phyloP scores from a whole-genome alignment of 768 basidiomycete genomes.

The Nevesoporus exiguus region DNA sequence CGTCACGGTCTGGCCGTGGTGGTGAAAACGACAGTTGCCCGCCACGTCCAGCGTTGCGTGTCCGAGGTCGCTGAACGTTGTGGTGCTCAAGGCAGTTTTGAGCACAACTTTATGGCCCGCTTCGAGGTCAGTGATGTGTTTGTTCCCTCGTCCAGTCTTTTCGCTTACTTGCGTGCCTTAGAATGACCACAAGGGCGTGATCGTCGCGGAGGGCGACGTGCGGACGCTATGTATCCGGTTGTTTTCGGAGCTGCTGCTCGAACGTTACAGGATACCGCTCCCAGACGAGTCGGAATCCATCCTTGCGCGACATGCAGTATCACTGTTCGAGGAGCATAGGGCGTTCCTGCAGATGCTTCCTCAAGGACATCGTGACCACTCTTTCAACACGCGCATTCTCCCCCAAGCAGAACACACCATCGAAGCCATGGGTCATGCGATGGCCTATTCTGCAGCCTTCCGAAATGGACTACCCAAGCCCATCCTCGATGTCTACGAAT shows the following conservation, averaged over 20 bases:
- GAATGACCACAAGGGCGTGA: conserved; percentile 49
- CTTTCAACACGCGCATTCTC: conserved; percentile 52
- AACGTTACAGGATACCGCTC: conserved; percentile 50
- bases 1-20: background rate
- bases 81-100: conserved; percentile 65
- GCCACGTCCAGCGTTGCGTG: conserved; percentile 50
- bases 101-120: conserved; percentile 56
- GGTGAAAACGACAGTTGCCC: conserved; percentile 10
- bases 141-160: background rate
- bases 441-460: conserved; percentile 55
- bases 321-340: conserved; percentile 46
- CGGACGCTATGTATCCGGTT: conserved; percentile 52
- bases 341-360: conserved; percentile 36
- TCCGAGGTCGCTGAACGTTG: conserved; percentile 59
- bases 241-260: conserved; percentile 56
- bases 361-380: conserved; percentile 16
- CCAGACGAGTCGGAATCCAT: conserved; percentile 43
- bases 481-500: conserved; percentile 56
- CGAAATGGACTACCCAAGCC: conserved; percentile 41
- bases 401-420: conserved; percentile 52
- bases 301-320: conserved; percentile 48
- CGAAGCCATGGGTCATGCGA: conserved; percentile 62
- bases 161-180: conserved; percentile 16
- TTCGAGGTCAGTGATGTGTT: conserved; percentile 41
- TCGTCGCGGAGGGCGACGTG: conserved; percentile 56